Base-by-base conservation (phyloP, 108 stramenopile genomes). In the Conticribra weissflogii region DNA sequence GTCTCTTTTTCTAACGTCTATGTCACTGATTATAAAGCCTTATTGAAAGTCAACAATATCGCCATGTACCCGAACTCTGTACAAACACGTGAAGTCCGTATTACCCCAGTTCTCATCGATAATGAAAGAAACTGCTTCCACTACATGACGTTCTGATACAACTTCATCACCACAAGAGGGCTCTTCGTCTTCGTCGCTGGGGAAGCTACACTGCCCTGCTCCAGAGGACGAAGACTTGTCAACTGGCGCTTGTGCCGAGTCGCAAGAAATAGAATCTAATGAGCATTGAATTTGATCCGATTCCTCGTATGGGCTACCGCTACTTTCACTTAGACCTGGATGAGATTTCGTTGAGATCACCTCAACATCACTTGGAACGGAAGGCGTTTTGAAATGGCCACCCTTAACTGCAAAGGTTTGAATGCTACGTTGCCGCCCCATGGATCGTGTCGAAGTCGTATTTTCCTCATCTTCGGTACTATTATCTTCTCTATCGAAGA, bases 101-200 rank as follows among this genome's bases (percentile, higher is more conserved):
- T 88, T 87, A 41, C 93, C 92, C 79, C 85, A 88, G 56, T 94
- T 94, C 9, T 86, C 87, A 25, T 85, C 53, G 23, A 94, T 66
- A 28, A 85, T 72, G 33, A 94, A 52, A 2, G 76, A 82, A 21
- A 94, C 68, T 5, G 76, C 83, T 34, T 31, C 68, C 24, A 84
- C 53, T 32, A 81, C 24, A 25, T 75, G 76, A 0, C 80, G 66
- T 28, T 67, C 57, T 18, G 57, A 28, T 28, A 16, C 31, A 19
- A 28, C 52, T 44, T 54, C 68, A 5, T 24, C 68, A 9, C 68
- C 76, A 69, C 76, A 77, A 3, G 67, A 63, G 17, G 74, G 74
- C 8, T 45, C 22, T 0, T 69, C 34, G 15, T 32, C 32, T 9
- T 63, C 63, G n/a, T 77, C 76, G 33, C 68, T 68, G 5, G 68